phyloP scores from a whole-genome alignment of 495 filamentous ascomycete species.

The Bacidia rubella region DNA sequence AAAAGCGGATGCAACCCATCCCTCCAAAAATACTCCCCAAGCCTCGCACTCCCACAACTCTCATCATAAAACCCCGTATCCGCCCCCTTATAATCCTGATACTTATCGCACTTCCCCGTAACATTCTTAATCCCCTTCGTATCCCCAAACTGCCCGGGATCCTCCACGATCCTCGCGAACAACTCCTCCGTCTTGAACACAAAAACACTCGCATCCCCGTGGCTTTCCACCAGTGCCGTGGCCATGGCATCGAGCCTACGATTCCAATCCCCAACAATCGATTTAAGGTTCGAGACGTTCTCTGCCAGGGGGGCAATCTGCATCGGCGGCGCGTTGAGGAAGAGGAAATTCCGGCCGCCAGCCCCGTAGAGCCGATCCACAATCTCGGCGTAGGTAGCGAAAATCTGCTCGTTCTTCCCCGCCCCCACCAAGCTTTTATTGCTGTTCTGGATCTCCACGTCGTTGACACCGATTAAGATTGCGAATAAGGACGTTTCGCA shows the following conservation, averaged over 20 bases:
- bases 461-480: conserved; percentile 13
- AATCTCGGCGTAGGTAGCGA: conserved; percentile 1
- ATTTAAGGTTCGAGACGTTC: not conserved
- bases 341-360: conserved; percentile 58
- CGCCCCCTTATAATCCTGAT: not conserved
- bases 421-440: not conserved
- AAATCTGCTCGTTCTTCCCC: not conserved
- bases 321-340: conserved; percentile 58
- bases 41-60: not conserved
- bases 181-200: conserved; percentile 1
- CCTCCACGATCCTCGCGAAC: conserved; percentile 1
- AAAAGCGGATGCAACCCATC: conserved; percentile 1
- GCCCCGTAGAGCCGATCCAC: conserved; percentile 33
- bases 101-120: not conserved
- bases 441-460: not conserved
- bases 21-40: conserved; percentile 7
- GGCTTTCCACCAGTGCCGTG: not conserved
- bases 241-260: not conserved
- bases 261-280: conserved; percentile 3
- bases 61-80: not conserved
- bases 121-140: conserved; percentile 1
- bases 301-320: conserved; percentile 26
- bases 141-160: not conserved
- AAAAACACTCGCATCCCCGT: not conserved
- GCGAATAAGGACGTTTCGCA: conserved; percentile 5